Base-by-base conservation (phyloP, 2,329 filamentous ascomycete genomes). In the Stachybotrys chartarum region DNA sequence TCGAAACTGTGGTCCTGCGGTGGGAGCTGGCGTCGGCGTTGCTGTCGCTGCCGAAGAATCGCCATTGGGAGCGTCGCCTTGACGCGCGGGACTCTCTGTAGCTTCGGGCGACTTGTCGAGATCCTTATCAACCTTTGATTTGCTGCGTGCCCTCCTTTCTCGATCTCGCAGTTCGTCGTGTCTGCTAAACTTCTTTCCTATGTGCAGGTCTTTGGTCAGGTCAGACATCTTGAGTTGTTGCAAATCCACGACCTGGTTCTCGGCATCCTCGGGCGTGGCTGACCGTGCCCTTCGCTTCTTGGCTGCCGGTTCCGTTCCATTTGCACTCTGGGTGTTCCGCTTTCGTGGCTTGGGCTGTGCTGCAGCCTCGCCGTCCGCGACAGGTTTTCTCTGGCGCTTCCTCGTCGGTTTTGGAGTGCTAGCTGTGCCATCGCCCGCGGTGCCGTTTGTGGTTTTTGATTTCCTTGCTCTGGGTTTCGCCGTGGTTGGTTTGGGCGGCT, bases 151-250 rank as follows among this genome's bases (percentile, higher is more conserved):
- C 54, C 77, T 73, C 52, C 80, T 73, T 71, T 90, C 81, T 48
- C 89, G 83, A 60, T 85, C 79, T 47, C 84, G 82, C 62, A 94
- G 85, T 64, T 88, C 84, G 63, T 85, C 83, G 61, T 91, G 88
- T 3, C 86, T 81, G 63, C 85, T 86, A 55, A 90, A 92, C 57
- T 87, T 85, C 67, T 88, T 89, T 56, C 90, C 90, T 55, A 87
- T 86, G 24, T 80, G 79, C 53, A 88, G 74, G 64, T 90, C 87
- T 58, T 80, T 82, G 52, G 84, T 88, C 3, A 94, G 72, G 56
- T 91, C 87, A 48, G 79, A 81, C 84, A 94, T 90, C 54, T 83
- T 89, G 30, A 88, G 79, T 4, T 78, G 80, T 30, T 80, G 79
- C 24, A 83, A 76, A 64, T 91, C 86, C 54, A 93, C 85, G 58